Conservation (phyloP, 139 green algal species). For the Dunaliella primolecta region DNA sequence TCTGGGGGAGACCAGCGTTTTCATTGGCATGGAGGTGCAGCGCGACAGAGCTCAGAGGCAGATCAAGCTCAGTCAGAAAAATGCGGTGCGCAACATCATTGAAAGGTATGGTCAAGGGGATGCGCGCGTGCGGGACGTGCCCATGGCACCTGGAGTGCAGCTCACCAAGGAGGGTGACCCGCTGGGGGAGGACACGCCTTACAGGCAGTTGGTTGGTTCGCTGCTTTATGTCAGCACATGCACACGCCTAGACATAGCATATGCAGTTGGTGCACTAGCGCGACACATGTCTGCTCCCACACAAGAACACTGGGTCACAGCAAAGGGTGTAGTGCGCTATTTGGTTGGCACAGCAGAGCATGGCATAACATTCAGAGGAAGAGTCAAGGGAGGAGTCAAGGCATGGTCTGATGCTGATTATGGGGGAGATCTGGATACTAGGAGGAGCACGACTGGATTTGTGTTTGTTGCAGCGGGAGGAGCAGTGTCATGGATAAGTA, state of each 20-base stretch:
- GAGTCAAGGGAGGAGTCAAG: no score
- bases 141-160: no score
- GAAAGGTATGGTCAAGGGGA: conserved; percentile 19
- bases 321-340: conserved; percentile 32
- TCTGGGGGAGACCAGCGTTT: conserved; percentile 12
- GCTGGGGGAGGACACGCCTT: conserved; percentile 13
- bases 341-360: conserved; percentile 13
- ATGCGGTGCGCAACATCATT: conserved; percentile 8
- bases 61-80: conserved; percentile 21
- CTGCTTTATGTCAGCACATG: conserved; percentile 28
- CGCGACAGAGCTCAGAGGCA: conserved; percentile 5
- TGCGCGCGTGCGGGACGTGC: no score
- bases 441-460: conserved; percentile 41
- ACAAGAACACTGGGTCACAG: conserved; percentile 31
- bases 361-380: no score
- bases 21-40: conserved; percentile 24
- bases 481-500: conserved; percentile 36
- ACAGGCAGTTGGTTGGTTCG: conserved; percentile 27
- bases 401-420: conserved; percentile 52
- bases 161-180: conserved; percentile 13
- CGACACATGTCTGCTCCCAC: no score
- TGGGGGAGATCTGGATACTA: conserved; percentile 29
- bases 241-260: conserved; percentile 40
- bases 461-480: conserved; percentile 39
- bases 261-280: conserved; percentile 34